phyloP scores from a whole-genome alignment of 2,329 filamentous ascomycete species.

The Colletotrichum navitas region DNA sequence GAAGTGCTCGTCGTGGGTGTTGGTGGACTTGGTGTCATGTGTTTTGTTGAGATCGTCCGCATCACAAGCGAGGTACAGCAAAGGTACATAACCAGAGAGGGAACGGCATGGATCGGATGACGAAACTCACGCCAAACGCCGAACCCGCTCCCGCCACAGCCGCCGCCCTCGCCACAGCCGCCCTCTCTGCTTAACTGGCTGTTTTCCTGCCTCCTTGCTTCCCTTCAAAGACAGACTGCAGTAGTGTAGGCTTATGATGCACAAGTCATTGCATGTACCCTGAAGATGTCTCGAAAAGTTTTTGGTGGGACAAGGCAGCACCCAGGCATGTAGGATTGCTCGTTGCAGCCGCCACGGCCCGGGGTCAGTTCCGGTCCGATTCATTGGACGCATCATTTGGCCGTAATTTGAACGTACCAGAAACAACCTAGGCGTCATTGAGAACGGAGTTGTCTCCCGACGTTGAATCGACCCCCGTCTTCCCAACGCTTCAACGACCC shows the following conservation, averaged over 20 bases:
- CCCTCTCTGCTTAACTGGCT: neutral
- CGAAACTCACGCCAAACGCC: neutral
- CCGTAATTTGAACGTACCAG: neutral
- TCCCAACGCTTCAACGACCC: slow-evolving; percentile 9
- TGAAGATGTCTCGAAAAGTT: neutral
- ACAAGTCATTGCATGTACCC: neutral
- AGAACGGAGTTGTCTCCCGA: neutral
- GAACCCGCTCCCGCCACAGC: neutral
- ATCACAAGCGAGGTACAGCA: slow-evolving; percentile 8
- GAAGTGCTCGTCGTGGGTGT: neutral
- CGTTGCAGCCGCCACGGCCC: neutral
- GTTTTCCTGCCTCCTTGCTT: neutral
- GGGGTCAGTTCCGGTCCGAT: neutral
- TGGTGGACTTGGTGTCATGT: slow-evolving; percentile 5
- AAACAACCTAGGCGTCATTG: neutral
- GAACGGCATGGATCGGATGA: slow-evolving; percentile 9
- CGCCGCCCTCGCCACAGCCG: neutral
- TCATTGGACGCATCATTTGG: slow-evolving; percentile 2
- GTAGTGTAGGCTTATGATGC: neutral
- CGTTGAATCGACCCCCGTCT: slow-evolving; percentile 7
- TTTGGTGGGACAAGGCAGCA: neutral
- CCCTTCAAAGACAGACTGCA: neutral
- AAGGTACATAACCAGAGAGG: neutral
- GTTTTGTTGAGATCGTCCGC: slow-evolving; percentile 8
- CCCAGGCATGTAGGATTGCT: neutral